Evolutionary conservation across 495 filamentous ascomycete genomes (phyloP), one percentile per base, ranked within the genome.

Genomic region (Aspergillus mulundensis): DNA sequence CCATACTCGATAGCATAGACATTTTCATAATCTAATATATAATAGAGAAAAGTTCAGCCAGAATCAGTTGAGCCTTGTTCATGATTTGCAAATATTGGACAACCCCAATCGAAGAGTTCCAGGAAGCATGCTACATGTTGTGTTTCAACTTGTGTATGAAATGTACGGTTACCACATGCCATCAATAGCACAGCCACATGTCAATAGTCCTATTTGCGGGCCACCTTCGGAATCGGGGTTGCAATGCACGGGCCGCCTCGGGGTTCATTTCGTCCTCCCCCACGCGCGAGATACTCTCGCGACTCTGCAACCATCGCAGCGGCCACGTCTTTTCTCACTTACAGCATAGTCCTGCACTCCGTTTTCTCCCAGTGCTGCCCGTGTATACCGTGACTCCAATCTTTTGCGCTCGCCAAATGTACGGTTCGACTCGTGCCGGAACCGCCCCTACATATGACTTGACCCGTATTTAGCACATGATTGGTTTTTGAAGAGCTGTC

Each of bases 371-470:
- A 20, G 8, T 34, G 1, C 20, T 24, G 6, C 1, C 20, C 18
- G 2, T 18, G 23, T 47, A 11, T 7, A 16, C 50, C 28, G 52
- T 19, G 39, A 19, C 14, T 18, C 24, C 5, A 40, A 0, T 14
- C 38, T 25, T 15, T 44, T 50, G 43, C 36, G 36, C 50, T 43
- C 56, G 45, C 49, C 54, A 50, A 57, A 65, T 65, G 60, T 54
- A 46, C 60, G 38, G 54, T 53, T 41, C 42, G 15, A 49, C 54
- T 60, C 53, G 47, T 54, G 30, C 57, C 41, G 46, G 49, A 57
- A 39, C 55, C 57, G 48, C 56, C 39, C 55, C 61, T 50, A n/a
- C n/a, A n/a, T n/a, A 66, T 63, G 64, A 63, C 48, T 51, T 61
- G 25, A 41, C 40, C 40, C 24, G 7, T 18, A 28, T 16, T 42